Conservation (phyloP, 768 basidiomycete species). For the Galerina marginata region DNA sequence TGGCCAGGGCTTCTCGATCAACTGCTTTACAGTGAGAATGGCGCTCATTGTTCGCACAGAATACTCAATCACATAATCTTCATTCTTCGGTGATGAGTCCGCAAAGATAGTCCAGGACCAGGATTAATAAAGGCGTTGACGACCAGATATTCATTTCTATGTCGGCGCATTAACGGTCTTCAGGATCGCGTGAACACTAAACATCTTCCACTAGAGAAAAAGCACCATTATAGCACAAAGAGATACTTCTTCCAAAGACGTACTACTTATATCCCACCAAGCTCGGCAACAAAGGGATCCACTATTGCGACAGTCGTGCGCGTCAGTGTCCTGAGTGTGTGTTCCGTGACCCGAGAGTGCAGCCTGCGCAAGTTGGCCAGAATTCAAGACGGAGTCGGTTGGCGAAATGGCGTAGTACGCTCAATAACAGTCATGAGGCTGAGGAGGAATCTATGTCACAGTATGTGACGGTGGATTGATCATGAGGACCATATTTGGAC, state of each 20-base stretch:
- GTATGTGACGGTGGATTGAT: neutral
- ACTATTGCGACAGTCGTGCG: conserved; percentile 74
- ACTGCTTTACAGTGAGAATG: conserved; percentile 47
- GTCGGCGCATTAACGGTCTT: conserved; percentile 89
- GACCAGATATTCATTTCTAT: conserved; percentile 82
- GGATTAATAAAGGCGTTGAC: conserved; percentile 97
- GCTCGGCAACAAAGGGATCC: conserved; percentile 90
- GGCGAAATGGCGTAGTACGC: neutral
- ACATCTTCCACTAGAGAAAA: neutral
- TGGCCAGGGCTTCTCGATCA: conserved; percentile 82
- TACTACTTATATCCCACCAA: conserved; percentile 70
- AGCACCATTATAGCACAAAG: neutral
- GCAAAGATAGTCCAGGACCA: conserved; percentile 81
- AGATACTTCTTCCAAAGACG: conserved; percentile 85
- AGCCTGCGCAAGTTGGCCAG: neutral
- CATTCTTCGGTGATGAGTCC: conserved; percentile 74
- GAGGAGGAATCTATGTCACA: neutral
- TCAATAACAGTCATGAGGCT: neutral
- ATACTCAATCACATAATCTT: conserved; percentile 60
- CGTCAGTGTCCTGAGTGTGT: conserved; percentile 71
- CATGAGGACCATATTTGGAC: too few relatives aligned
- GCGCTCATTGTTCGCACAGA: neutral
- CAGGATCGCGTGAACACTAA: conserved; percentile 48
- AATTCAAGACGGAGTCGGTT: neutral
- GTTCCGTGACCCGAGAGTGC: conserved; percentile 63